Evolutionary conservation across 192 early-diverging fungal genomes (phyloP).

Genomic region (Umbelopsis vinacea): DNA sequence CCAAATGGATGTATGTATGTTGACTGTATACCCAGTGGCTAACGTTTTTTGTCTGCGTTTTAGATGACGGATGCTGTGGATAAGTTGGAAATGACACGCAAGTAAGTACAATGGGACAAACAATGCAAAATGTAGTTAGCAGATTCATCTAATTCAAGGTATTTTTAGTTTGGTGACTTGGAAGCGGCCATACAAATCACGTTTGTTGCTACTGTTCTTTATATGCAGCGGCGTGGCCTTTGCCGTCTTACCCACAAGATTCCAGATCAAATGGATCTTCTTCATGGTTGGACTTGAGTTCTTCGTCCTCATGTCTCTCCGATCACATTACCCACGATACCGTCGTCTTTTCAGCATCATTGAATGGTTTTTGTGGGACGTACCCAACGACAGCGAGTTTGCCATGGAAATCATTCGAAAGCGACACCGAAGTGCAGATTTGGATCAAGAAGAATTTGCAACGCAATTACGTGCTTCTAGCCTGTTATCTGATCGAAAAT

Average conservation of each 20-base stretch:
- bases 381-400: constrained; percentile 55
- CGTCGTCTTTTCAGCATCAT: constrained; percentile 50
- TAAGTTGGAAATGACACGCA: constrained; percentile 28
- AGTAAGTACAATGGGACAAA: constrained; percentile 24
- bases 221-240: constrained; percentile 1
- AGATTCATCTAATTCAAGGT: neutral
- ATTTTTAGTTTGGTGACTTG: constrained; percentile 31
- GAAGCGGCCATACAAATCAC: constrained; percentile 35
- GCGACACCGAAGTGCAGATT: neutral
- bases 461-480: neutral
- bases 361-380: constrained; percentile 54
- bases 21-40: neutral
- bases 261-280: constrained; percentile 20
- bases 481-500: neutral
- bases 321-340: constrained; percentile 51
- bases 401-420: constrained; percentile 49
- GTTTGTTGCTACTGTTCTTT: constrained; percentile 22
- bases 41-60: neutral
- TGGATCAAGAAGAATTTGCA: constrained; percentile 1
- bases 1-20: neutral
- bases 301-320: constrained; percentile 49
- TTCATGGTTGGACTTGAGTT: constrained; percentile 48
- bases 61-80: constrained; percentile 34
- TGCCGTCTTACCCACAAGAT: neutral
- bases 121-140: neutral